Evolutionary conservation across 2,329 filamentous ascomycete species (phyloP).

Genomic region (Cadophora sp.): DNA sequence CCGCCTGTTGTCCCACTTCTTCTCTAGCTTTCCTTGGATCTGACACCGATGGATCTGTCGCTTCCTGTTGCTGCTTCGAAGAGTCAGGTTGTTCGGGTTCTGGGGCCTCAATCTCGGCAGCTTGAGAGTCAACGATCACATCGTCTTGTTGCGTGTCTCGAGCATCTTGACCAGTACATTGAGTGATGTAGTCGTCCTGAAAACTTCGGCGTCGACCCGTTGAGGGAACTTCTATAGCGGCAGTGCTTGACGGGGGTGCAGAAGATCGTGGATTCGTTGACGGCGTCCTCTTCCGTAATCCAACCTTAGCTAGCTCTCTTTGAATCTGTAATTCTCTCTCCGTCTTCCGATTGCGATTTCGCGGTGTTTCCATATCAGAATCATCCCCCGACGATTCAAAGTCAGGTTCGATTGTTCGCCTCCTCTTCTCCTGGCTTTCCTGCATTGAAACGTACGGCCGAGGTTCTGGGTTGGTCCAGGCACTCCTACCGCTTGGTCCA

Average conservation of each 20-base stretch:
- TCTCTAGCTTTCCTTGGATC: not conserved
- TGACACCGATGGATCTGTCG: not conserved
- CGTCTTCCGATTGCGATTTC: constrained; percentile 7
- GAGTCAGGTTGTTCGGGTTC: not conserved
- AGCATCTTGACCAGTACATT: constrained; percentile 38
- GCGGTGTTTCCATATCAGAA: constrained; percentile 35
- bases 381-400: constrained; percentile 32
- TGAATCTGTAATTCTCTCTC: constrained; percentile 28
- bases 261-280: constrained; percentile 21
- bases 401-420: constrained; percentile 9
- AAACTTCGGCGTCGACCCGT: constrained; percentile 36
- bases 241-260: constrained; percentile 15
- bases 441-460: constrained; percentile 39
- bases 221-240: constrained; percentile 28
- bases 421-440: constrained; percentile 41
- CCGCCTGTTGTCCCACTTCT: constrained; percentile 3
- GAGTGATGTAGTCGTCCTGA: constrained; percentile 39
- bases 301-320: constrained; percentile 30
- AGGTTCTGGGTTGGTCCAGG: constrained; percentile 29
- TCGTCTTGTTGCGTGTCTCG: constrained; percentile 39
- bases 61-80: not conserved
- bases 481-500: constrained; percentile 9
- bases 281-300: constrained; percentile 17
- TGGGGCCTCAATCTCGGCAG: not conserved
- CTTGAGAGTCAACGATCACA: constrained; percentile 41